phyloP scores from a whole-genome alignment of 331 rosid genomes.

The Malus hybrid region DNA sequence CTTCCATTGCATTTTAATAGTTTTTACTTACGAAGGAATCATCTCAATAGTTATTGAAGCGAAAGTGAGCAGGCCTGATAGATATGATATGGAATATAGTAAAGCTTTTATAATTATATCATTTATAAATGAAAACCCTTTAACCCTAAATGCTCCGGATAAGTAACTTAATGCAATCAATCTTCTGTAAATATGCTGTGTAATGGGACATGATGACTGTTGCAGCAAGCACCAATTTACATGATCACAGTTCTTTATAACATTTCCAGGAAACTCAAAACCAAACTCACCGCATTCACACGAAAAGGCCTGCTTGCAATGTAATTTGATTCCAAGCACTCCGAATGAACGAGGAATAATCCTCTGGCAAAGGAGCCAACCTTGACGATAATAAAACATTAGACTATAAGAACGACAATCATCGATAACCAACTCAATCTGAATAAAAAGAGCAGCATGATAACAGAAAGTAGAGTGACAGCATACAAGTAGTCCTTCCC shows the following conservation, averaged over 20 bases:
- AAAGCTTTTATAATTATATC: background rate
- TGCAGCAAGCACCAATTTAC: background rate
- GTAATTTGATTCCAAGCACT: slow-evolving; percentile 90
- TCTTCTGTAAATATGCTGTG: too few relatives aligned
- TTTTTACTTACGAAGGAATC: background rate
- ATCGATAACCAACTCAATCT: slow-evolving; percentile 4
- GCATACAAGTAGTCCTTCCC: slow-evolving; percentile 91
- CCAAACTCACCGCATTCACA: slow-evolving; percentile 77
- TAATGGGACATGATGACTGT: background rate
- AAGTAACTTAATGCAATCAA: too few relatives aligned
- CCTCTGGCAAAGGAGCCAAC: slow-evolving; percentile 94
- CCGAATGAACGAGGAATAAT: slow-evolving; percentile 81
- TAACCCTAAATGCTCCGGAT: background rate
- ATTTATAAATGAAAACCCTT: background rate
- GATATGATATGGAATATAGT: background rate
- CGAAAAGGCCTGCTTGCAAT: slow-evolving; percentile 94
- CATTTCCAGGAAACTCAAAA: background rate
- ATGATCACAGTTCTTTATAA: background rate
- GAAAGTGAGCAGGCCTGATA: background rate
- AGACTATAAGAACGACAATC: slow-evolving; percentile 6
- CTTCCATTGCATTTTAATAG: background rate
- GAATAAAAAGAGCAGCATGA: background rate
- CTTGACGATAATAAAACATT: slow-evolving; percentile 19
- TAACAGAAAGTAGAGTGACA: slow-evolving; percentile 2
- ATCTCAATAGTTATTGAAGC: background rate